Conservation (phyloP, 768 basidiomycete genomes). For the Lanmaoa pseudosensibilis region DNA sequence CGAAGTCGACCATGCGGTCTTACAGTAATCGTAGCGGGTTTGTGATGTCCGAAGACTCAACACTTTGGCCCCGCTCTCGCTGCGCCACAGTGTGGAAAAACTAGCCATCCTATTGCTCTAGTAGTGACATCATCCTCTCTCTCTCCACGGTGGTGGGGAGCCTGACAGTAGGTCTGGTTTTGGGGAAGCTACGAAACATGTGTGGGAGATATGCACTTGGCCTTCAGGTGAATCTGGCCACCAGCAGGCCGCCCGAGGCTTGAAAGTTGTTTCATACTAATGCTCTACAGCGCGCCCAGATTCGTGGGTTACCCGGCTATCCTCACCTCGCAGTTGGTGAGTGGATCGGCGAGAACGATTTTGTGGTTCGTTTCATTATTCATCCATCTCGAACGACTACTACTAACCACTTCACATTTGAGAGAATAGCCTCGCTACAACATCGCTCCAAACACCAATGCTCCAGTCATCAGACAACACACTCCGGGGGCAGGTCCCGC, state of each 20-base stretch:
- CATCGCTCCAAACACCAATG: constrained; percentile 77
- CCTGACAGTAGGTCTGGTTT: no score
- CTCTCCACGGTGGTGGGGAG: no score
- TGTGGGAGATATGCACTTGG: constrained; percentile 65
- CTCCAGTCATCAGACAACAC: constrained; percentile 67
- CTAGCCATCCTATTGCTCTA: no score
- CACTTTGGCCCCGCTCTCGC: no score
- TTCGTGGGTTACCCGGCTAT: constrained; percentile 41
- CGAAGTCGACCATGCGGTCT: no score
- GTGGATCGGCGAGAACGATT: constrained; percentile 62
- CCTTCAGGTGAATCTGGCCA: constrained; percentile 36
- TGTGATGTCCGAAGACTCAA: no score
- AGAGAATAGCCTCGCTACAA: constrained; percentile 59
- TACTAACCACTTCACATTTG: no score
- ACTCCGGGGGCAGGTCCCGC: constrained; percentile 1
- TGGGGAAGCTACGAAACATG: constrained; percentile 36
- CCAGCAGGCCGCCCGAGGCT: background rate
- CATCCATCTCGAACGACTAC: background rate
- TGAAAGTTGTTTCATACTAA: background rate
- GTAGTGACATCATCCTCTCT: no score
- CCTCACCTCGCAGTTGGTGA: constrained; percentile 46
- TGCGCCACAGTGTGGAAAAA: no score
- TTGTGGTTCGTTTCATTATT: constrained; percentile 39
- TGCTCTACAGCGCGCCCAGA: constrained; percentile 26
- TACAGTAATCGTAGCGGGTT: no score